Base-by-base conservation (phyloP, 345 rosid species). In the Chamaenerion angustifolium region DNA sequence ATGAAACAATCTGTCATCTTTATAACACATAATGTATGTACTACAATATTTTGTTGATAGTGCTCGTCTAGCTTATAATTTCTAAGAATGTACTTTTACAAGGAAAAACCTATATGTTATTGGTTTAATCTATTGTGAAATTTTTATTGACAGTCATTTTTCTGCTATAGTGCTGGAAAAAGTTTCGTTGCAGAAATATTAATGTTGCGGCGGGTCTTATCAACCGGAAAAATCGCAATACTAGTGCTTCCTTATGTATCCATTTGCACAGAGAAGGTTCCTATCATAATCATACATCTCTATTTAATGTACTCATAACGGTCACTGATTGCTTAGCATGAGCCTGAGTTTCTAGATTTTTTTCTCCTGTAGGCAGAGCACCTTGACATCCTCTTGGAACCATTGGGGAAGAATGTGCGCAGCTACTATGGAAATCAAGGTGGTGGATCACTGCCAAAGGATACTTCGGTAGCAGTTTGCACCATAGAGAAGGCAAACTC, bases 171-270 rank as follows among this genome's bases (percentile, higher is more conserved):
- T 70, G 96, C 98, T 53, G 98, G 98, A 14, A 90, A 90, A 80
- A 90, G 98, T 73, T 86, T 90, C 75, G 98, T 90, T 23, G 96
- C 98, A 46, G 98, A 86, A 65, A 85, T 90, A 59, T 77, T 90
- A 80, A 86, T 90, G 98, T 72, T 90, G 64, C 84, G 89, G 43
- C 79, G 79, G 74, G 78, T 86, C 64, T 52, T 90, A 56, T 76
- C 80, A 62, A 81, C 83, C 37, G 85, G 88, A 58, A 90, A 90
- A 66, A 76, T 80, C 57, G 96, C 94, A 62, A 52, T 90, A 40
- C 95, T 90, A 58, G 96, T 90, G 48, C 94, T 90, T 69, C 98
- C 98, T 61, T 90, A 86, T 69, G 98, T 90, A 57, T 90, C 98
- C 45, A 86, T 90, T 56, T 90, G 98, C 52, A 76, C 80, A 25